Evolutionary conservation across 1,284 basidiomycete species (phyloP), one percentile per base, ranked within the genome.

Genomic region (Cryptococcus sp.): DNA sequence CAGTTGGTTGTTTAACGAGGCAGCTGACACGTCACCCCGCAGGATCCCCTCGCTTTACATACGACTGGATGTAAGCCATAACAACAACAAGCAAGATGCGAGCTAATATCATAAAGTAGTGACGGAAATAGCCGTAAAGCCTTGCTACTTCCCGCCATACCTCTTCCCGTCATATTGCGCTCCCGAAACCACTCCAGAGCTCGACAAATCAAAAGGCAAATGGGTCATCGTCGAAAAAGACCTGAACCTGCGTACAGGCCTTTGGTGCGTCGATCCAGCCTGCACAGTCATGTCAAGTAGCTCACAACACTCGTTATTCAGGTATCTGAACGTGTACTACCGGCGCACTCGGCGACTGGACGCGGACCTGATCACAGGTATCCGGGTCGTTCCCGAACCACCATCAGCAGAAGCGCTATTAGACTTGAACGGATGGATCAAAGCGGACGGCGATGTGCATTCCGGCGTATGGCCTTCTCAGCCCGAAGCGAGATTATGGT

Each of bases 181-280:
- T 1, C 91, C 93, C 0, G 73, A 81, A 3, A 84, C 88, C 0
- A 90, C 86, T 0, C 81, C 83, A 10, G 88, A 89, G 64, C 77
- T 87, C 39, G 90, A 93, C 72, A 87, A 87, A 5, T 82, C 86
- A 53, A 87, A 87, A 66, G 92, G 92, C 0, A 89, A 88, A 70
- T 95, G 93, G 93, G 91, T 95, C 1, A 85, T 87, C 20, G 87
- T 94, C 8, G 84, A 85, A 20, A 82, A 86, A 19, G 87, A 93
- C 73, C 77, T 95, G 38, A 91, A 92, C 72, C 71, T 80, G 46
- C 84, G 89, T 67, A 80, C 83, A 5, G 87, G 87, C 0, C 73
- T 87, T 47, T 82, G 87, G 77, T 85, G 35, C 56, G 69, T 53
- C 46, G 6, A n/a, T 11, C 5, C 3, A 20, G 16, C 40, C 27